Evolutionary conservation across 495 filamentous ascomycete genomes (phyloP).

Genomic region (Cladorrhinum samala): DNA sequence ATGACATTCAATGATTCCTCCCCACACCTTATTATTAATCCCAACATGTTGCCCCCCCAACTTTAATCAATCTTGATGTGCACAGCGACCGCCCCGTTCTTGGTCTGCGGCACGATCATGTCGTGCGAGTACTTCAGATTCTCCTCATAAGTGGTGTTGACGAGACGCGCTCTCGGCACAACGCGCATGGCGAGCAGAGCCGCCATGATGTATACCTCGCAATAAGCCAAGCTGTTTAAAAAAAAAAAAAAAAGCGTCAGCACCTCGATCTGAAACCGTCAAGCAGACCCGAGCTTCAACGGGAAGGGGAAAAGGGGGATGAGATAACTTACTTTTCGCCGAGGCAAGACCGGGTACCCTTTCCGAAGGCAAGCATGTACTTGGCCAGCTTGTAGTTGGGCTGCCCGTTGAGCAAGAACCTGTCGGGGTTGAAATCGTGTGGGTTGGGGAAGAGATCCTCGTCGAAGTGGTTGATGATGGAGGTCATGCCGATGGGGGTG

Average conservation of each 20-base stretch:
- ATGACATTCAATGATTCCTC: too few species aligned
- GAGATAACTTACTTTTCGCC: slow-evolving; percentile 39
- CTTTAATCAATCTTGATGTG: slow-evolving; percentile 5
- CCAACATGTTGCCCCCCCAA: too few species aligned
- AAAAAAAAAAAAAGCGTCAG: too few species aligned
- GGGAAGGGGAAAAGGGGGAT: background rate
- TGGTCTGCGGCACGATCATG: slow-evolving; percentile 19
- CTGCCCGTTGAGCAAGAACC: slow-evolving; percentile 37
- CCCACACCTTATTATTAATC: too few species aligned
- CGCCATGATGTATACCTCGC: slow-evolving; percentile 25
- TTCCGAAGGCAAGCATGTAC: slow-evolving; percentile 44
- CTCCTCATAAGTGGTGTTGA: slow-evolving; percentile 22
- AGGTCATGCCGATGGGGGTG: slow-evolving; percentile 43
- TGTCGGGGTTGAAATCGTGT: slow-evolving; percentile 41
- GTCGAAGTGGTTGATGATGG: slow-evolving; percentile 43
- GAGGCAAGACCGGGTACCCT: slow-evolving; percentile 44
- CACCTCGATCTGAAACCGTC: too few species aligned
- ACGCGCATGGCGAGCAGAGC: slow-evolving; percentile 22
- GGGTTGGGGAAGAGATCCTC: slow-evolving; percentile 44
- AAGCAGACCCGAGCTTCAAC: too few species aligned
- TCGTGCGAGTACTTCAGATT: slow-evolving; percentile 25
- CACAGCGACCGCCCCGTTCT: slow-evolving; percentile 11
- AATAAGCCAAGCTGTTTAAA: slow-evolving; percentile 29
- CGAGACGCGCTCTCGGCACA: slow-evolving; percentile 17
- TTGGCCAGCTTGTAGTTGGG: slow-evolving; percentile 33